Evolutionary conservation across 306 rosid genomes (phyloP).

Genomic region (Pueraria montana): DNA sequence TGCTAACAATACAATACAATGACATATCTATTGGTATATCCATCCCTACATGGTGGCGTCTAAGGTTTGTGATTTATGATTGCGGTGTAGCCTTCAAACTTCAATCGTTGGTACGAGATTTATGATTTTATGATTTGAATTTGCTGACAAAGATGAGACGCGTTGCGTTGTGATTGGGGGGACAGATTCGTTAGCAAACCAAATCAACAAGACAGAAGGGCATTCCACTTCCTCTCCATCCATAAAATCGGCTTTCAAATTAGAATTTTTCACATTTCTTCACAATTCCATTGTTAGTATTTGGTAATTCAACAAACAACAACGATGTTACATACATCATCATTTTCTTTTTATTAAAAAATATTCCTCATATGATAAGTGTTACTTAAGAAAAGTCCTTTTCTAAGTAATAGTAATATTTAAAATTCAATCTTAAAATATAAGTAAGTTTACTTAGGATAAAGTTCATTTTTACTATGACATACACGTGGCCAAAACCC

Average conservation of each 20-base stretch:
- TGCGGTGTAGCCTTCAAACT: background rate
- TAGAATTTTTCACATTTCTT: background rate
- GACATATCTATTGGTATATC: too few relatives aligned
- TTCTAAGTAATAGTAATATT: background rate
- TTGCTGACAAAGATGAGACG: background rate
- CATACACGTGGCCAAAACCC: background rate
- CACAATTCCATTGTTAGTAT: too few relatives aligned
- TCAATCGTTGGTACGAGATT: background rate
- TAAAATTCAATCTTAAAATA: background rate
- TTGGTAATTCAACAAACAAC: background rate
- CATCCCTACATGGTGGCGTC: too few relatives aligned
- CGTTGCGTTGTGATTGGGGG: slow-evolving; percentile 38
- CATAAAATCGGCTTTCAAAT: background rate
- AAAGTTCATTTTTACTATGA: background rate
- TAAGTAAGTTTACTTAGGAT: background rate
- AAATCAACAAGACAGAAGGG: slow-evolving; percentile 23
- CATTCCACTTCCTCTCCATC: background rate
- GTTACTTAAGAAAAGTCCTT: background rate
- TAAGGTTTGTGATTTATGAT: too few relatives aligned
- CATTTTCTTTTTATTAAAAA: background rate
- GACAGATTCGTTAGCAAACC: slow-evolving; percentile 42
- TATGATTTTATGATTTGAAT: background rate
- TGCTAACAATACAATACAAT: too few relatives aligned
- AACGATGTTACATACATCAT: background rate
- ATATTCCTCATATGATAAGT: background rate